Base-by-base conservation (phyloP, 2,329 filamentous ascomycete species). In the Xylariaceae sp. region DNA sequence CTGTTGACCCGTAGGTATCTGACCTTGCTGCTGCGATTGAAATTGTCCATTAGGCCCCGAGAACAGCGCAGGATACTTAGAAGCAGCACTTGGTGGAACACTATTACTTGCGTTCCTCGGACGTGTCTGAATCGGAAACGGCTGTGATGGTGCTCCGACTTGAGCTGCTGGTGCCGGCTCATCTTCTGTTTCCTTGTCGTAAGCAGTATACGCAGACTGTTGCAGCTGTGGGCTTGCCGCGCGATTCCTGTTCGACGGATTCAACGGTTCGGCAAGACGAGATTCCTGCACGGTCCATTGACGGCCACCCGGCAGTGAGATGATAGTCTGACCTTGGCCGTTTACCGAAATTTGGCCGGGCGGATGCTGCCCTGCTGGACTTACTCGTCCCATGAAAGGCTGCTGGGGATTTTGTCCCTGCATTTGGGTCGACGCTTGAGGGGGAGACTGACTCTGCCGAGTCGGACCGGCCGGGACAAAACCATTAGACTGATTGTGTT, bases 281-380 rank as follows among this genome's bases (percentile, higher is more conserved):
- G 80, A 83, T 65, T 82, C 79, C 56, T 82, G 73, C 6, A 80
- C 65, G 45, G 75, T 79, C 80, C 80, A 83, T 16, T 50, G 53
- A 6, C 71, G 70, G 22, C 64, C 59, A 0, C 73, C 75, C n/a
- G 72, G 73, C 22, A 73, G 56, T 13, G 60, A 55, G 33, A 63
- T 62, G 38, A 65, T 60, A n/a, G 58, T 53, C 34, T 65, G 66
- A 31, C 57, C 53, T 22, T 55, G 55, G 17, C 56, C 58, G 17
- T 60, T 57, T 47, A 60, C 28, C 38, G 53, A 56, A 52, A 60
- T 56, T 38, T 62, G 63, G 22, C 49, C 52, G 13, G 51, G 59
- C 16, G 45, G 28, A 45, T 61, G 57, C 41, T 57, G 56, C 4
- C 55, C 60, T 31, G 49, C 51, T 12, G 63, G 59, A 31, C 59